These are phyloP conservation scores for Fusarium buxicola DNA, from an alignment of 2,329 filamentous ascomycete genomes.

Conservation along the genomic window DNA sequence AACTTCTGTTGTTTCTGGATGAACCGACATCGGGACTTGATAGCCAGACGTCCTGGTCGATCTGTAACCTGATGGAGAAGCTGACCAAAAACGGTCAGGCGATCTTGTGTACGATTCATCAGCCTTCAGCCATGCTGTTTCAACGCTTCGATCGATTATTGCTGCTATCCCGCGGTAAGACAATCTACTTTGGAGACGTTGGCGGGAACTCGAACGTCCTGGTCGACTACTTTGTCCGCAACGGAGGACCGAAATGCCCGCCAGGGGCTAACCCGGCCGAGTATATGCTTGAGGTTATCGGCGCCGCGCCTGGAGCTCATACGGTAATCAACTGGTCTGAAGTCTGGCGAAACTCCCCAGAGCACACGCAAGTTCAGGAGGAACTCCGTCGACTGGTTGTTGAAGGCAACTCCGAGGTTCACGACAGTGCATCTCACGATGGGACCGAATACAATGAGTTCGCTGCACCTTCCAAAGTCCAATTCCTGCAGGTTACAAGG, in stretches of 20 bases:
- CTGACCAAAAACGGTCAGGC: constrained; percentile 64
- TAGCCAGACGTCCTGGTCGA: constrained; percentile 69
- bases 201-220: constrained; percentile 66
- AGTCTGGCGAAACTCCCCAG: constrained; percentile 51
- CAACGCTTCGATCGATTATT: constrained; percentile 67
- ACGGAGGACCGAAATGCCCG: constrained; percentile 67
- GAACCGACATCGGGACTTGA: constrained; percentile 71
- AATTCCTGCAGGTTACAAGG: constrained; percentile 53
- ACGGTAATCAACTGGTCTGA: constrained; percentile 54
- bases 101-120: constrained; percentile 63
- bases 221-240: constrained; percentile 70
- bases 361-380: constrained; percentile 48
- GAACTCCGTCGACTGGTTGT: constrained; percentile 49
- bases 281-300: constrained; percentile 68
- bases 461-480: constrained; percentile 46
- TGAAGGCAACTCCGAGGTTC: not conserved
- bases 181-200: constrained; percentile 75
- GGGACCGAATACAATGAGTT: constrained; percentile 46
- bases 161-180: constrained; percentile 70
- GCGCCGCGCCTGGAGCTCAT: constrained; percentile 62
- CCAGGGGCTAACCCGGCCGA: constrained; percentile 73
- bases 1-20: constrained; percentile 68
- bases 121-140: constrained; percentile 62
- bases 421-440: not conserved
- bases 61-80: constrained; percentile 68